A percentile compares a stretch with the other conserved stretches of the same genome.
Evolutionary conservation across 768 basidiomycete species (phyloP).

Genomic region (Rhodocollybia butyracea): DNA sequence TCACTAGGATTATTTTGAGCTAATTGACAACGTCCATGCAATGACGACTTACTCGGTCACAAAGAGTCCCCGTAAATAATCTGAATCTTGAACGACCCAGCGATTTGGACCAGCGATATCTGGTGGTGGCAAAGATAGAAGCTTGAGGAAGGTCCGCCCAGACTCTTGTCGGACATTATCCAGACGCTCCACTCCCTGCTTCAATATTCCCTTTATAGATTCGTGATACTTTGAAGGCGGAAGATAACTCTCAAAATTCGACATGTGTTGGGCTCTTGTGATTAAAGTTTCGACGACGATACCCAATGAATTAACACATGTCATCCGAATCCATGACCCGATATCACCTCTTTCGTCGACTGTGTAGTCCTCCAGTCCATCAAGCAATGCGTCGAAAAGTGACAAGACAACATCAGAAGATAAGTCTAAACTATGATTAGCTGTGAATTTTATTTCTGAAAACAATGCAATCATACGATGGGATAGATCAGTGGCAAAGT

Average conservation of each 20-base stretch:
- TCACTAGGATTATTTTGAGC: slow-evolving; percentile 13
- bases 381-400: slow-evolving; percentile 55
- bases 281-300: slow-evolving; percentile 51
- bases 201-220: slow-evolving; percentile 67
- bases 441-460: slow-evolving; percentile 7
- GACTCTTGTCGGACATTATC: slow-evolving; percentile 87
- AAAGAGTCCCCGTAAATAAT: slow-evolving; percentile 53
- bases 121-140: slow-evolving; percentile 49
- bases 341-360: slow-evolving; percentile 95
- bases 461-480: slow-evolving; percentile 33
- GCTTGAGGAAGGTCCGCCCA: slow-evolving; percentile 53
- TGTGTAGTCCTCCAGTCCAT: slow-evolving; percentile 87
- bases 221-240: slow-evolving; percentile 54
- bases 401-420: slow-evolving; percentile 39
- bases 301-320: slow-evolving; percentile 66
- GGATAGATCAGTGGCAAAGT: slow-evolving; percentile 36
- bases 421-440: slow-evolving; percentile 37
- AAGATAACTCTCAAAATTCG: slow-evolving; percentile 55
- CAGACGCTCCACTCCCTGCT: slow-evolving; percentile 87
- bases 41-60: slow-evolving; percentile 33
- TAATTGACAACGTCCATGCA: background rate
- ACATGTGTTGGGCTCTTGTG: slow-evolving; percentile 33
- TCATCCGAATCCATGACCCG: slow-evolving; percentile 91
- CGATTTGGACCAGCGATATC: slow-evolving; percentile 30
- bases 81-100: slow-evolving; percentile 52